Percentiles rank a stretch among this genome's conserved stretches.
Conservation (phyloP, 768 basidiomycete species). For the Phylloporus arenicola region DNA sequence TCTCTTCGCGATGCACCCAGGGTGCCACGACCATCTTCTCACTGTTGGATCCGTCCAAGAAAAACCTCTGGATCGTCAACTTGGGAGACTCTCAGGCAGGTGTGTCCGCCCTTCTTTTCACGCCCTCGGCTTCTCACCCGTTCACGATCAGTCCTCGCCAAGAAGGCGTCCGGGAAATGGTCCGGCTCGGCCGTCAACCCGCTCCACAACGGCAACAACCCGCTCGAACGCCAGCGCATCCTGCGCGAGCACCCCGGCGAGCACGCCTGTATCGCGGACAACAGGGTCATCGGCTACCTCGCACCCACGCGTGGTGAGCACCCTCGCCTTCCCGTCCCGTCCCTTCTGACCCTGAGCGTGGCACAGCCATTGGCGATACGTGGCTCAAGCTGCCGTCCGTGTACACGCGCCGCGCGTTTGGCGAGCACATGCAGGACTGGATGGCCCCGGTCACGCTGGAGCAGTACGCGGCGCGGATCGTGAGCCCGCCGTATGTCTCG, state of each 20-base stretch:
- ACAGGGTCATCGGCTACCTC: conserved; percentile 35
- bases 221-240: conserved; percentile 24
- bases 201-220: conserved; percentile 29
- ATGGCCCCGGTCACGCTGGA: conserved; percentile 11
- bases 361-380: conserved; percentile 32
- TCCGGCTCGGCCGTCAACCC: conserved; percentile 20
- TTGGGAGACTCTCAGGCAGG: conserved; percentile 35
- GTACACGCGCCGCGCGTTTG: conserved; percentile 32
- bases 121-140: conserved; percentile 1
- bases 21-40: conserved; percentile 32
- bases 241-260: conserved; percentile 30
- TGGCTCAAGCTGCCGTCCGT: conserved; percentile 31
- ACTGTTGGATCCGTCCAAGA: conserved; percentile 24
- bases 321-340: neutral
- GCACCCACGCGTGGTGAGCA: conserved; percentile 35
- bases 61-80: conserved; percentile 31
- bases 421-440: conserved; percentile 21
- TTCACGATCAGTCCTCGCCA: conserved; percentile 17
- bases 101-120: conserved; percentile 3
- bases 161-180: conserved; percentile 19
- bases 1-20: conserved; percentile 30
- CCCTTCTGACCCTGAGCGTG: conserved; percentile 11
- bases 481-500: conserved; percentile 45
- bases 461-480: conserved; percentile 31
- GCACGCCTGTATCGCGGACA: conserved; percentile 23